Percentiles rank a stretch among this genome's conserved stretches.
phyloP scores from a whole-genome alignment of 2,329 filamentous ascomycete species.

The Curvularia spicifera region DNA sequence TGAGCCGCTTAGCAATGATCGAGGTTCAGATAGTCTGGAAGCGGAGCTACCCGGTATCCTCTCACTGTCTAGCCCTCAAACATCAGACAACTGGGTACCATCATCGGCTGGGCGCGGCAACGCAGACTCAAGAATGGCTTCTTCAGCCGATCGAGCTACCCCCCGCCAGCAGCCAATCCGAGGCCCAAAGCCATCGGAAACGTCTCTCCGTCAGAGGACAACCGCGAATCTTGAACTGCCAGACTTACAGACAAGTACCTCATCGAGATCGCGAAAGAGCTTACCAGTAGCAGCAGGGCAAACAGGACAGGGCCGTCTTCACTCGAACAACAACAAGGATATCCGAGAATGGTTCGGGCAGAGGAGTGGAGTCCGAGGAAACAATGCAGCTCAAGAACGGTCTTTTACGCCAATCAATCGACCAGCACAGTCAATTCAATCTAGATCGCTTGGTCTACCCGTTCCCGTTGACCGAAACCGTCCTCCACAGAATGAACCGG shows the following conservation, averaged over 20 bases:
- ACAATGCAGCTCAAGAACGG: background rate
- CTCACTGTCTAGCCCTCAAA: background rate
- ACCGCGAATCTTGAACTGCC: background rate
- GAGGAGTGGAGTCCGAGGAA: background rate
- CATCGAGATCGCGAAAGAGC: background rate
- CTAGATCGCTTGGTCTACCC: background rate
- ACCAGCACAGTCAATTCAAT: background rate
- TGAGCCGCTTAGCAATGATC: background rate
- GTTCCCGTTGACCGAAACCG: background rate
- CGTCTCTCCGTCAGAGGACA: conserved; percentile 11
- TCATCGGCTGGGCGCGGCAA: background rate
- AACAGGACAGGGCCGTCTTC: background rate
- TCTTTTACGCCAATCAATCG: conserved; percentile 22
- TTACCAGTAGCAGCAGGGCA: conserved; percentile 5
- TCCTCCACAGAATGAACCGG: background rate
- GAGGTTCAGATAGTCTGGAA: background rate
- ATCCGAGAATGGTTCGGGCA: conserved; percentile 36
- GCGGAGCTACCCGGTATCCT: background rate
- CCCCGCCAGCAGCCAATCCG: conserved; percentile 22
- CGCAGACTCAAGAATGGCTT: background rate
- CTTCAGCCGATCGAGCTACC: background rate
- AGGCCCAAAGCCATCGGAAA: conserved; percentile 1
- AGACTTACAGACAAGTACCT: background rate
- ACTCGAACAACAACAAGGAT: conserved; percentile 29
- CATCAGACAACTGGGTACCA: background rate